These are phyloP conservation scores for Pseudohyphozyma bogoriensis DNA, from an alignment of 768 basidiomycete species.

Conservation along the genomic window DNA sequence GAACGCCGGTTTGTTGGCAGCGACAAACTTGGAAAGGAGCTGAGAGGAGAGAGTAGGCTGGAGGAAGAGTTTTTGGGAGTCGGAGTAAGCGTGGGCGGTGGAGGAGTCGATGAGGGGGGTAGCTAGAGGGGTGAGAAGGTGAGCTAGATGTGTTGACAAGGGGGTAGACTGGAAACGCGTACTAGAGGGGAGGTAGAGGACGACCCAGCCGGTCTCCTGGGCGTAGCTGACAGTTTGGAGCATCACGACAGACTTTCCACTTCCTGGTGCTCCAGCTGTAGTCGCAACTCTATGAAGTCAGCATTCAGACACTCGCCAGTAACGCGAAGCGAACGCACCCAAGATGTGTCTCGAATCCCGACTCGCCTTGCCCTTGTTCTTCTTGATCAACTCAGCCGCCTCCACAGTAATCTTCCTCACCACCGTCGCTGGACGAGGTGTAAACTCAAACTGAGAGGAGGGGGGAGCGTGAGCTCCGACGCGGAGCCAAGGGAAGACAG, in stretches of 20 bases:
- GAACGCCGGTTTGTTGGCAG: constrained; percentile 19
- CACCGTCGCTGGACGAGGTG: constrained; percentile 14
- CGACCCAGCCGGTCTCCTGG: constrained; percentile 16
- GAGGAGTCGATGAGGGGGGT: constrained; percentile 24
- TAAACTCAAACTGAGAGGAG: neutral
- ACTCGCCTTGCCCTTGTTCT: constrained; percentile 7
- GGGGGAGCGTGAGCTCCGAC: neutral
- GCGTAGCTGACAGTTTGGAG: constrained; percentile 24
- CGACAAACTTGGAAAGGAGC: constrained; percentile 13
- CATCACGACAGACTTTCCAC: constrained; percentile 19
- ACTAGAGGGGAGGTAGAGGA: constrained; percentile 26
- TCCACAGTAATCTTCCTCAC: constrained; percentile 11
- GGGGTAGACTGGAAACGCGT: no score
- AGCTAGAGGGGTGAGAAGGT: neutral
- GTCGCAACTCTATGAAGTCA: neutral
- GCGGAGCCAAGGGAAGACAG: neutral
- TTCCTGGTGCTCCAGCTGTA: constrained; percentile 13
- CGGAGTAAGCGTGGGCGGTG: constrained; percentile 21
- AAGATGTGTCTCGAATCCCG: constrained; percentile 11
- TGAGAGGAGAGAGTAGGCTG: constrained; percentile 16
- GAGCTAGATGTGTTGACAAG: neutral
- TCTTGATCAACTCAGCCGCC: constrained; percentile 2
- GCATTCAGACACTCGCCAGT: neutral
- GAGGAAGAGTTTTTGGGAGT: constrained; percentile 19
- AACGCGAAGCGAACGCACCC: neutral